Base-by-base conservation (phyloP, 306 rosid genomes). In the Hylodesmum podocarpum region DNA sequence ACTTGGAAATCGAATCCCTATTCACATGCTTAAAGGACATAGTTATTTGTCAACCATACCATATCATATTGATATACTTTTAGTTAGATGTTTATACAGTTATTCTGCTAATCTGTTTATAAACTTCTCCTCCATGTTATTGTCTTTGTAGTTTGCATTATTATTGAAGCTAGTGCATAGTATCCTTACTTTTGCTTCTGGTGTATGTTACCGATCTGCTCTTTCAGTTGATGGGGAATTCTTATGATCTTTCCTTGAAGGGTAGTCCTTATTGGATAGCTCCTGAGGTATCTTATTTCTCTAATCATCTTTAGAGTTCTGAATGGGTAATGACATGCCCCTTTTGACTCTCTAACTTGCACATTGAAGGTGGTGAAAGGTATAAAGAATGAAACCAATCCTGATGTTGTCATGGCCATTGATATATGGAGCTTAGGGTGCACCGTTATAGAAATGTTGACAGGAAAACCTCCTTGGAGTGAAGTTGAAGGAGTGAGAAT, bases 251-350 rank as follows among this genome's bases (percentile, higher is more conserved):
- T 69, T 91, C 97, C 54, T 22, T 91, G 73, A 91, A 89, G 83
- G 97, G 97, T 54, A 89, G 95, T 82, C 95, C 97, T 8, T 84
- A 88, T 74, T 91, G 97, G 97, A 91, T 91, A 93, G 97, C 97
- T 78, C 97, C 97, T 15, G 97, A 91, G 95, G 97, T 91, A 87
- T 66, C 65, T 49, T 8, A 29, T 18, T 58, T 5, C 21, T 54
- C 22, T 0, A 4, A 78, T 77, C 34, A 65, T 75, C 54, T 59
- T 14, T 49, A 47, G 50, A 66, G 15, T 22, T 37, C 71, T 12
- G 13, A 3, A 22, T 71, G 19, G 43, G 34, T 70, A 70, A 50
- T 33, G 47, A 9, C 2, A 25, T 70, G 37, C n/a, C 50, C 50
- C 46, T 69, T 28, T 19, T 75, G 50, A 43, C 57, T 37, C 57